Percentiles rank a stretch among this genome's conserved stretches.
phyloP scores from a whole-genome alignment of 1,139 yeast species.

The Nakaseomyces delphensis region DNA sequence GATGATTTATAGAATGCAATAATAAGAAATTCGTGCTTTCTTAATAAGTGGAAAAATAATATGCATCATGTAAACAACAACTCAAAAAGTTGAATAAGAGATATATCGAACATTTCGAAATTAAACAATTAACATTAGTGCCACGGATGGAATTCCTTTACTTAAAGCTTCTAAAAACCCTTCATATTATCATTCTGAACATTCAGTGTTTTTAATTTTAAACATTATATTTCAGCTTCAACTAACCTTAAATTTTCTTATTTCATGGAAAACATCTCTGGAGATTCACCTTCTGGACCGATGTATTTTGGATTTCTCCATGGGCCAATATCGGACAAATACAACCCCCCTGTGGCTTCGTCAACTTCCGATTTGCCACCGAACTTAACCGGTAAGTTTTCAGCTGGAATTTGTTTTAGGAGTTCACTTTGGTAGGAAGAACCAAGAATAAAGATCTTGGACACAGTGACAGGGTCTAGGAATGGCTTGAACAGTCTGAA shows the following conservation, averaged over 20 bases:
- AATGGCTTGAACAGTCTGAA: constrained; percentile 86
- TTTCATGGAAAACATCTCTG: constrained; percentile 41
- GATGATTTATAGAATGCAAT: background rate
- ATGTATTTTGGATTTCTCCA: constrained; percentile 86
- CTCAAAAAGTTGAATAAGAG: too few species aligned
- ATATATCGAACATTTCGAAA: too few species aligned
- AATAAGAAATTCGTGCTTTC: too few species aligned
- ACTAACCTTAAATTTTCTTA: too few species aligned
- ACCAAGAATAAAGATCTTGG: constrained; percentile 85
- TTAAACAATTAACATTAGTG: too few species aligned
- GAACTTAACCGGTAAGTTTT: constrained; percentile 81
- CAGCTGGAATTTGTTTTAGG: constrained; percentile 84
- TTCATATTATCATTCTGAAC: too few species aligned
- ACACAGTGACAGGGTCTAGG: constrained; percentile 96
- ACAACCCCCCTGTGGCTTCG: constrained; percentile 68
- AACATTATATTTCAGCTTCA: too few species aligned
- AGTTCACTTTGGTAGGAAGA: constrained; percentile 70
- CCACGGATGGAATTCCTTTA: too few species aligned
- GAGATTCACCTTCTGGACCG: constrained; percentile 84
- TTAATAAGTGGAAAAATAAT: too few species aligned
- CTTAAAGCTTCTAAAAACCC: too few species aligned
- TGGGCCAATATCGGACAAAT: constrained; percentile 87
- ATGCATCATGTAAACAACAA: too few species aligned
- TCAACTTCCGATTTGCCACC: constrained; percentile 71
- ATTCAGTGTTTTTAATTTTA: too few species aligned